Evolutionary conservation across 768 basidiomycete species (phyloP).

Genomic region (Kwoniella botswanensis): DNA sequence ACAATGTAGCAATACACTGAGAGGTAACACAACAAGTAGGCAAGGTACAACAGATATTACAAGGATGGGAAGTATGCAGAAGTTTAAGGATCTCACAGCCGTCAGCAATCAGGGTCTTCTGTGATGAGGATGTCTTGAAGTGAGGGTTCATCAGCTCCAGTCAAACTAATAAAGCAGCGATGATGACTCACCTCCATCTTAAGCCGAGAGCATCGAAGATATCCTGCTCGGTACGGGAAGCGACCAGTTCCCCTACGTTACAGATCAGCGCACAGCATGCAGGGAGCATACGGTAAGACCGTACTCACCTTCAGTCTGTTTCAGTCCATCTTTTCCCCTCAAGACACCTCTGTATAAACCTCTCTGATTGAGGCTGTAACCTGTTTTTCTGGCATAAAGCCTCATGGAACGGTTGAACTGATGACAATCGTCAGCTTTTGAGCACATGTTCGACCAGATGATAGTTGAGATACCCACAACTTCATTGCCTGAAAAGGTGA

Average conservation of each 20-base stretch:
- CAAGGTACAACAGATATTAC: background rate
- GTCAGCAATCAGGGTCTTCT: slow-evolving; percentile 35
- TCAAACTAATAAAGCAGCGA: too few relatives aligned
- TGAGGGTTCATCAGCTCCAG: too few relatives aligned
- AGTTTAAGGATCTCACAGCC: background rate
- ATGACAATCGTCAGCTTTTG: background rate
- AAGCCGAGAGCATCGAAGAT: slow-evolving; percentile 75
- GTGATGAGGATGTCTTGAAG: slow-evolving; percentile 42
- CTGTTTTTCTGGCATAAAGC: slow-evolving; percentile 76
- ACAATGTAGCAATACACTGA: slow-evolving; percentile 15
- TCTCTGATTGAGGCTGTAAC: slow-evolving; percentile 84
- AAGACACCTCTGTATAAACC: slow-evolving; percentile 76
- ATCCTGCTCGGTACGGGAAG: slow-evolving; percentile 82
- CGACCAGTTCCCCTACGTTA: slow-evolving; percentile 65
- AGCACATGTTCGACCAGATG: background rate
- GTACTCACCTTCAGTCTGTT: slow-evolving; percentile 69
- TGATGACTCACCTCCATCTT: slow-evolving; percentile 42
- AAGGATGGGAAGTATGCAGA: background rate
- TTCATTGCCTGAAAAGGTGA: slow-evolving; percentile 68
- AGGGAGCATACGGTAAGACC: too few relatives aligned
- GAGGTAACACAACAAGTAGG: background rate
- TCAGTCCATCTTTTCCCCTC: slow-evolving; percentile 68
- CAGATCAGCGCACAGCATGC: too few relatives aligned
- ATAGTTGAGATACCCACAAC: slow-evolving; percentile 65
- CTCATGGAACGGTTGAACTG: slow-evolving; percentile 92